These are phyloP conservation scores for Gossypium australe DNA, from an alignment of 345 rosid genomes.

Conservation along the genomic window DNA sequence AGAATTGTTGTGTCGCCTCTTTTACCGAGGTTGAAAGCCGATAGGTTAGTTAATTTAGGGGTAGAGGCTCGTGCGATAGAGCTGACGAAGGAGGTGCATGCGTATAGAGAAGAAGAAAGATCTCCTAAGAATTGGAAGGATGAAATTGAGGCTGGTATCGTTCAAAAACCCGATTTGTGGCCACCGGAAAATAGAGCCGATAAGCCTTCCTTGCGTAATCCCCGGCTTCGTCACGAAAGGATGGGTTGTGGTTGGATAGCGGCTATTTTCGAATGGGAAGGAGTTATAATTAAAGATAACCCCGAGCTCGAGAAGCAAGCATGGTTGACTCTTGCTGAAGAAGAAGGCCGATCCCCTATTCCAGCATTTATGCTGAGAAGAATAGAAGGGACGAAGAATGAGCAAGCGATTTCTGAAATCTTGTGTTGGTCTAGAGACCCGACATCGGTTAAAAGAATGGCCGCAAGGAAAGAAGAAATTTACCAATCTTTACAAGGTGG, in stretches of 20 bases:
- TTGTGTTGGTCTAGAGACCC: conserved; percentile 97
- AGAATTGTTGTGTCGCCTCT: conserved; percentile 26
- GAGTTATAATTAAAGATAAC: conserved; percentile 73
- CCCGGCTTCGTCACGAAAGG: conserved; percentile 82
- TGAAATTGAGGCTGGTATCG: conserved; percentile 33
- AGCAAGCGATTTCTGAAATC: conserved; percentile 94
- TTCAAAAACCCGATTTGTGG: conserved; percentile 61
- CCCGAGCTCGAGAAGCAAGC: conserved; percentile 80
- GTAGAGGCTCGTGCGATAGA: conserved; percentile 66
- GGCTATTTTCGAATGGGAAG: conserved; percentile 97
- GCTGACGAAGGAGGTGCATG: conserved; percentile 64
- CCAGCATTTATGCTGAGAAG: conserved; percentile 64
- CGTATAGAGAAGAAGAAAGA: conserved; percentile 48
- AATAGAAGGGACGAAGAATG: conserved; percentile 90
- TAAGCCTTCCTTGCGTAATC: conserved; percentile 75
- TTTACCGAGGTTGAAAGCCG: conserved; percentile 31
- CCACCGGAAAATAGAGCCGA: conserved; percentile 89
- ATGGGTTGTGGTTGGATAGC: conserved; percentile 99
- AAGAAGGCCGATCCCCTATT: conserved; percentile 87
- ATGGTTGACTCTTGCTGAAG: conserved; percentile 79
- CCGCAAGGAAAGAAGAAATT: conserved; percentile 82
- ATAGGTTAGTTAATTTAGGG: conserved; percentile 22
- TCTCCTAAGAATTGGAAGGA: conserved; percentile 46
- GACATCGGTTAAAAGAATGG: conserved; percentile 59
- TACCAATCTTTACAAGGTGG: conserved; percentile 78